phyloP scores from a whole-genome alignment of 2,329 filamentous ascomycete genomes.

The Pseudopyricularia javanii region DNA sequence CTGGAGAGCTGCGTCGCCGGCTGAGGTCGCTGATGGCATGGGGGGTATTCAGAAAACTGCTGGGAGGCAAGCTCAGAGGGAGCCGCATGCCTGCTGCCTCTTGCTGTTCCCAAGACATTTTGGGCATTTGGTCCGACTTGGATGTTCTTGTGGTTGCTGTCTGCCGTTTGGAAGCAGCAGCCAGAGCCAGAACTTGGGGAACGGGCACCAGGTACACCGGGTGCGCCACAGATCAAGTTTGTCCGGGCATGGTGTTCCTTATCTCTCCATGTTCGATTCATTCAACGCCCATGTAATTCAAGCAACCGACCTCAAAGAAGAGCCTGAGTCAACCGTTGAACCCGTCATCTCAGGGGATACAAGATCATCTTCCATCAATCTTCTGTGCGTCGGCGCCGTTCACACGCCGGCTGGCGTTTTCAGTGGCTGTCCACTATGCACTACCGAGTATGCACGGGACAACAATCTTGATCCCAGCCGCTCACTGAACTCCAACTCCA shows the following conservation, averaged over 20 bases:
- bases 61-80: not conserved
- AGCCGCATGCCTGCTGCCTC: not conserved
- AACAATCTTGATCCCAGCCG: not conserved
- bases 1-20: constrained; percentile 1
- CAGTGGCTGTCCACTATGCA: not conserved
- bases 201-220: too few species aligned
- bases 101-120: not conserved
- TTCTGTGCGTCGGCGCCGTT: not conserved
- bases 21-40: not conserved
- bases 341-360: not conserved
- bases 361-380: not conserved
- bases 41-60: not conserved
- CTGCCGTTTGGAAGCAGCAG: too few species aligned
- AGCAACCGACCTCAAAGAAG: not conserved
- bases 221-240: too few species aligned
- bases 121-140: not conserved
- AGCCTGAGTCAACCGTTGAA: not conserved
- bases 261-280: too few species aligned
- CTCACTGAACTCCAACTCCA: not conserved
- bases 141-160: too few species aligned
- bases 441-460: not conserved
- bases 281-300: too few species aligned
- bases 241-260: too few species aligned
- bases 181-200: too few species aligned
- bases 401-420: not conserved